These are phyloP conservation scores for Abelmoschus esculentus DNA, from an alignment of 345 rosid genomes.

Conservation along the genomic window DNA sequence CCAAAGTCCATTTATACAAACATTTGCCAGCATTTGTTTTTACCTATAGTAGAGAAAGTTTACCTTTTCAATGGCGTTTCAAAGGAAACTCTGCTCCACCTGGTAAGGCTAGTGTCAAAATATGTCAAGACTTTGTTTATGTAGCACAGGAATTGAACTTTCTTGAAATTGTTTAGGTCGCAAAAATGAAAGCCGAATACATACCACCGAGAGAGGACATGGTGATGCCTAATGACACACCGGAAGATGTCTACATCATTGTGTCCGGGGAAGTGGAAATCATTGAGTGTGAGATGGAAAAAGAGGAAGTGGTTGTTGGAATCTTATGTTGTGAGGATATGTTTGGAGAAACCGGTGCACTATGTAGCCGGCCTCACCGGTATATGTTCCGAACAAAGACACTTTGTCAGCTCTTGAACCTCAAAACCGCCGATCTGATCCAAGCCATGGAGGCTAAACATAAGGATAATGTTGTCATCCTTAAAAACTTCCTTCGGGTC, in stretches of 20 bases:
- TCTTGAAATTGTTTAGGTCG: constrained; percentile 33
- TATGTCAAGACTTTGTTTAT: background rate
- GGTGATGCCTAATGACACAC: constrained; percentile 67
- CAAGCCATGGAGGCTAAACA: constrained; percentile 65
- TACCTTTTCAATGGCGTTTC: constrained; percentile 70
- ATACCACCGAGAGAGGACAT: constrained; percentile 92
- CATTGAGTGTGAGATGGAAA: constrained; percentile 48
- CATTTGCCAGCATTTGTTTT: constrained; percentile 78
- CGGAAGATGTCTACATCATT: constrained; percentile 78
- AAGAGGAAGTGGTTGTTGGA: constrained; percentile 46
- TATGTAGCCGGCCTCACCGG: constrained; percentile 65
- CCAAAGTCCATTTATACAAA: constrained; percentile 81
- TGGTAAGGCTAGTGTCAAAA: background rate
- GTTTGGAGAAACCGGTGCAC: constrained; percentile 87
- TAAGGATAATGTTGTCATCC: constrained; percentile 52
- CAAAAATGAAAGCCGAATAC: constrained; percentile 86
- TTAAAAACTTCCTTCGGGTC: constrained; percentile 76
- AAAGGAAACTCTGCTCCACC: constrained; percentile 40
- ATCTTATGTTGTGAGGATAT: constrained; percentile 53
- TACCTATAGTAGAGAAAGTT: constrained; percentile 61
- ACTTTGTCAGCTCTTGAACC: constrained; percentile 68
- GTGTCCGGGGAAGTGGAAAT: constrained; percentile 84
- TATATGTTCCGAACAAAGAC: constrained; percentile 66
- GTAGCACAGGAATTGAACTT: background rate
- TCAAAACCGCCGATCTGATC: constrained; percentile 53